phyloP scores from a whole-genome alignment of 2,329 filamentous ascomycete species.

The Colletotrichum spinosum region DNA sequence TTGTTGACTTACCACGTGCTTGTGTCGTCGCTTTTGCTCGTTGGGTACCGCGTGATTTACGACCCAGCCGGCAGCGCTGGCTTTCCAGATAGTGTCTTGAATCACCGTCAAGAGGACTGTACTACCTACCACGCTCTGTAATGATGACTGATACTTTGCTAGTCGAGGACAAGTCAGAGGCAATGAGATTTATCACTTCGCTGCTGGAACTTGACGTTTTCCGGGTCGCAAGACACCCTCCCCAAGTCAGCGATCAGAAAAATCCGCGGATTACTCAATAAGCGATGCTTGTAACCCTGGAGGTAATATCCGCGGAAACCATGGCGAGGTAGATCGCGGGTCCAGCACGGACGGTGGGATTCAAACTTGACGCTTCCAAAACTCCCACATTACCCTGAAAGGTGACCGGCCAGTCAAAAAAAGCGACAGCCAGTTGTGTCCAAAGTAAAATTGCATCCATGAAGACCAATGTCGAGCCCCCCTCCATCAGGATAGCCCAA shows the following conservation, averaged over 20 bases:
- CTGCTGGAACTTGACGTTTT: constrained; percentile 11
- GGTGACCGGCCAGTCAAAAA: constrained; percentile 22
- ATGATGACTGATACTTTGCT: neutral
- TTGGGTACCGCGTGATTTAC: no score
- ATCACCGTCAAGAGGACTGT: no score
- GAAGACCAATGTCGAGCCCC: neutral
- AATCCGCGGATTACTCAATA: constrained; percentile 1
- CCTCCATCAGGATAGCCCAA: constrained; percentile 20
- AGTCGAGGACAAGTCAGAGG: constrained; percentile 9
- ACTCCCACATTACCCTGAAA: neutral
- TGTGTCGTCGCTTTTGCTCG: no score
- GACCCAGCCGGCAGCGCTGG: no score
- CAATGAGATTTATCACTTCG: constrained; percentile 9
- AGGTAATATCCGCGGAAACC: neutral
- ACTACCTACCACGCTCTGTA: neutral
- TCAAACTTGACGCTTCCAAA: neutral
- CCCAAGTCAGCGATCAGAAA: constrained; percentile 8
- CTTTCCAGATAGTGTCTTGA: no score
- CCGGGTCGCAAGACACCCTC: constrained; percentile 11
- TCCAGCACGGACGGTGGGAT: constrained; percentile 6
- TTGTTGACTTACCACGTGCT: no score
- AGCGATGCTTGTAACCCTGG: neutral
- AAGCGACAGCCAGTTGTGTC: constrained; percentile 14
- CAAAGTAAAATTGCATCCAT: no score
- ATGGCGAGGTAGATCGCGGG: constrained; percentile 10